Percentiles rank a stretch among this genome's conserved stretches.
These are phyloP conservation scores for Leptomonas pyrrhocoris DNA, from an alignment of 208 protist species.

Conservation along the genomic window DNA sequence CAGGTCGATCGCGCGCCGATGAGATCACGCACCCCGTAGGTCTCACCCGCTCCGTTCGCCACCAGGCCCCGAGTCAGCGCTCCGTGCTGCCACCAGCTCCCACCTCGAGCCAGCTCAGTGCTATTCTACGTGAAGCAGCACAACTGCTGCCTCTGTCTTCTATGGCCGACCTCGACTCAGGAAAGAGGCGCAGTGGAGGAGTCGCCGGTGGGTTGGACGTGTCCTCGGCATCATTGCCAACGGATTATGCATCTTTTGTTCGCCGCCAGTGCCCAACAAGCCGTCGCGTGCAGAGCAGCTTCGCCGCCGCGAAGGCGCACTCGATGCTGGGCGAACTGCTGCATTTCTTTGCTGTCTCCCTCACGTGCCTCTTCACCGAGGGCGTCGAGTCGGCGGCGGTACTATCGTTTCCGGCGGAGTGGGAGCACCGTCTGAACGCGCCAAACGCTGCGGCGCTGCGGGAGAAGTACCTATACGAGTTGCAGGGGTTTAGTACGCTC, in stretches of 20 bases:
- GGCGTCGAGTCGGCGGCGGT: slow-evolving; percentile 49
- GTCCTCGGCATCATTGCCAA: slow-evolving; percentile 1
- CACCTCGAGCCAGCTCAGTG: slow-evolving; percentile 29
- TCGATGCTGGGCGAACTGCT: slow-evolving; percentile 65
- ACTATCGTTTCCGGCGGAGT: slow-evolving; percentile 53
- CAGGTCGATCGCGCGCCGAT: slow-evolving; percentile 1
- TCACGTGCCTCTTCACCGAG: slow-evolving; percentile 57
- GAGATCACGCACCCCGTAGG: not conserved
- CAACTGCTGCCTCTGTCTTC: not conserved
- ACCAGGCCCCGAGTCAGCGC: slow-evolving; percentile 23
- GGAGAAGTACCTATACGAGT: slow-evolving; percentile 56
- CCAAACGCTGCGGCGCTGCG: slow-evolving; percentile 25
- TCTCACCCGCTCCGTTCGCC: slow-evolving; percentile 30
- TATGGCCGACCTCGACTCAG: not conserved
- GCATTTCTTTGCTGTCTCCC: slow-evolving; percentile 51
- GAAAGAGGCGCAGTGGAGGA: not conserved
- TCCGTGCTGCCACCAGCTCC: slow-evolving; percentile 47
- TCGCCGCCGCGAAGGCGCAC: slow-evolving; percentile 65
- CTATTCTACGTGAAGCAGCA: slow-evolving; percentile 18
- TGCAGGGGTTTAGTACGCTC: slow-evolving; percentile 75
- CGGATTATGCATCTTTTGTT: slow-evolving; percentile 3
- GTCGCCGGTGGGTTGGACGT: not conserved
- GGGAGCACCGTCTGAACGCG: slow-evolving; percentile 41
- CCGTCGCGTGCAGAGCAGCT: slow-evolving; percentile 50
- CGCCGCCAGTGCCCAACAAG: slow-evolving; percentile 34